Conservation (phyloP, 2,329 filamentous ascomycete species). For the Colletotrichum karsti region DNA sequence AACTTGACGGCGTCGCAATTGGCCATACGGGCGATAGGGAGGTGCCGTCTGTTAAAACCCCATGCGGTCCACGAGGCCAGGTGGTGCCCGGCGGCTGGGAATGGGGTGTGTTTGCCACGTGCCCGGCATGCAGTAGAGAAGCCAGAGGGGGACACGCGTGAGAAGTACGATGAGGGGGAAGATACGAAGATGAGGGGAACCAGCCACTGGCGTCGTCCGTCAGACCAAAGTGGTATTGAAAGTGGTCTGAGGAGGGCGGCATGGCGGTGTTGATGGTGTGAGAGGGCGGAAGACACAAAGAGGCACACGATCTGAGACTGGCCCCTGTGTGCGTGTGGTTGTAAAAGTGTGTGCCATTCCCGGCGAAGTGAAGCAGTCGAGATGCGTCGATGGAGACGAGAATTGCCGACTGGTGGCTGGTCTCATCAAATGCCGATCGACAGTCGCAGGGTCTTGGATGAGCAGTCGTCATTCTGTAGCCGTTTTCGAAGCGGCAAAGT, state of each 20-base stretch:
- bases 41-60: conserved; percentile 1
- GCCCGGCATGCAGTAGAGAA: conserved; percentile 18
- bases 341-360: background rate
- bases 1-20: background rate
- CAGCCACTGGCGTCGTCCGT: conserved; percentile 2
- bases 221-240: conserved; percentile 10
- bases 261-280: conserved; percentile 2
- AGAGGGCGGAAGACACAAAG: background rate
- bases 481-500: conserved; percentile 17
- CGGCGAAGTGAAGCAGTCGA: background rate
- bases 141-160: background rate
- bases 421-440: conserved; percentile 23
- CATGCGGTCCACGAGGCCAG: conserved; percentile 3
- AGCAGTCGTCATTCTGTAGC: background rate
- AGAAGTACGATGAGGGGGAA: no score
- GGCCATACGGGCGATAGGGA: background rate
- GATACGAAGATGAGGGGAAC: conserved; percentile 6
- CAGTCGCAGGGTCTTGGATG: background rate
- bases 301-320: conserved; percentile 5
- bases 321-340: background rate
- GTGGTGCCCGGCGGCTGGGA: conserved; percentile 5
- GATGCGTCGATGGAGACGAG: background rate
- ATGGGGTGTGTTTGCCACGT: conserved; percentile 20
- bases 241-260: conserved; percentile 13
- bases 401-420: conserved; percentile 5